Conservation (phyloP, 345 rosid species). For the Fremontodendron californicum region DNA sequence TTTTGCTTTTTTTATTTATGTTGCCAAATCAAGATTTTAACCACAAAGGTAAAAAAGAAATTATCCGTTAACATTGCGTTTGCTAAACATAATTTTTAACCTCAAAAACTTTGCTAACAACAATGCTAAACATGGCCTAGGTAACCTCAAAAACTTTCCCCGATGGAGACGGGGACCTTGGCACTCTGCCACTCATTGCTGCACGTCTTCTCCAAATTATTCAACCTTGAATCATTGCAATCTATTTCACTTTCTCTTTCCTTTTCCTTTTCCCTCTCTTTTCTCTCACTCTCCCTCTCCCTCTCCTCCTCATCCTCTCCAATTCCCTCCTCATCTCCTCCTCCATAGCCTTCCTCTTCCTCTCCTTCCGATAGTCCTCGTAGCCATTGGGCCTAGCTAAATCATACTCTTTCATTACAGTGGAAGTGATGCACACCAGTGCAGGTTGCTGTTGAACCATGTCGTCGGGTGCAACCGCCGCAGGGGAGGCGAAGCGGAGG, state of each 20-base stretch:
- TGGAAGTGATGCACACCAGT: slow-evolving; percentile 65
- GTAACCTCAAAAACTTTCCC: no score
- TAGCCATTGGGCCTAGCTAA: slow-evolving; percentile 89
- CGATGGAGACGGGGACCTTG: slow-evolving; percentile 74
- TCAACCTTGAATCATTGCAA: slow-evolving; percentile 28
- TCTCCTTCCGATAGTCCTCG: slow-evolving; percentile 77
- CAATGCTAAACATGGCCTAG: no score
- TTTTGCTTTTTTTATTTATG: no score
- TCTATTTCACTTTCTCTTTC: slow-evolving; percentile 34
- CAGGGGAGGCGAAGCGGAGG: slow-evolving; percentile 13
- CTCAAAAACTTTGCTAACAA: no score
- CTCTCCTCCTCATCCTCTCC: slow-evolving; percentile 64
- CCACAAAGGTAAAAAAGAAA: no score
- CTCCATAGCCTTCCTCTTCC: slow-evolving; percentile 64
- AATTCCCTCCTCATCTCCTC: slow-evolving; percentile 75
- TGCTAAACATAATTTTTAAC: no score
- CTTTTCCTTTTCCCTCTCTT: slow-evolving; percentile 65
- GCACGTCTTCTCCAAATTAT: slow-evolving; percentile 91
- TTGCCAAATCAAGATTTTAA: no score
- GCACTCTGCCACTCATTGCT: slow-evolving; percentile 64
- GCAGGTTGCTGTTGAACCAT: slow-evolving; percentile 47
- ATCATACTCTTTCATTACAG: slow-evolving; percentile 86
- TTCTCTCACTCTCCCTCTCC: slow-evolving; percentile 73
- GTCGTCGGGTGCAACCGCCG: slow-evolving; percentile 19
- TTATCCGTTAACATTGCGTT: no score